Evolutionary conservation across 1,284 basidiomycete genomes (phyloP).

Genomic region (Moesziomyces antarcticus): DNA sequence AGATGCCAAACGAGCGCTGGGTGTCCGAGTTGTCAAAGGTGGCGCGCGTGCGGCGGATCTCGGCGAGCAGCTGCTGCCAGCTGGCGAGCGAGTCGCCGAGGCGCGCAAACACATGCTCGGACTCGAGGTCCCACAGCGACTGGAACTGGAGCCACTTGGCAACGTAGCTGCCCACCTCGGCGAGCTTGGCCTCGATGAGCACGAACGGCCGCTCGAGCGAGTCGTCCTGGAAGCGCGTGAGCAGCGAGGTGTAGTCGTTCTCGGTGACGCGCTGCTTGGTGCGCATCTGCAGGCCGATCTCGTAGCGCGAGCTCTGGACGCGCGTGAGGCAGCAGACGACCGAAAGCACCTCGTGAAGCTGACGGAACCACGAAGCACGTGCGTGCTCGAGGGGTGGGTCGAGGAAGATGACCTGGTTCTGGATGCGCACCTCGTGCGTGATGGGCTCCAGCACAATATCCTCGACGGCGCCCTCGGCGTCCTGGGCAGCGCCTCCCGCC

Average conservation of each 20-base stretch:
- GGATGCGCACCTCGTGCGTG: conserved; percentile 94
- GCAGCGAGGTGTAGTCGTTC: conserved; percentile 77
- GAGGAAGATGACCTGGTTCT: conserved; percentile 97
- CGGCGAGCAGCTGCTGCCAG: conserved; percentile 93
- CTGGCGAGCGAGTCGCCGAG: conserved; percentile 89
- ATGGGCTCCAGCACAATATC: conserved; percentile 46
- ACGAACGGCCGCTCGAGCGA: conserved; percentile 84
- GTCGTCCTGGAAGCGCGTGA: conserved; percentile 78
- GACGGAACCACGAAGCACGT: conserved; percentile 87
- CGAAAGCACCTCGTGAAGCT: conserved; percentile 81
- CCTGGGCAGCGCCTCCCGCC: conserved; percentile 1
- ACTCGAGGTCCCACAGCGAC: conserved; percentile 96
- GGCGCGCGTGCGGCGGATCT: conserved; percentile 93
- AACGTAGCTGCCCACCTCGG: conserved; percentile 87
- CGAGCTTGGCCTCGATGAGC: conserved; percentile 87
- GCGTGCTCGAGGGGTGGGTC: conserved; percentile 97
- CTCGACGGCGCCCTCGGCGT: conserved; percentile 17
- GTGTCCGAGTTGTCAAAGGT: conserved; percentile 98
- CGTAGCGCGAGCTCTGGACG: conserved; percentile 93
- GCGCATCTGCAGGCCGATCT: conserved; percentile 73
- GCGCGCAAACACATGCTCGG: conserved; percentile 93
- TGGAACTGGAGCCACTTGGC: conserved; percentile 99
- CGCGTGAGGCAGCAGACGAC: conserved; percentile 88
- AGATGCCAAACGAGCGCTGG: conserved; percentile 86
- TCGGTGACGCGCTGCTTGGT: conserved; percentile 35